These are phyloP conservation scores for Kwoniella mangroviensis DNA, from an alignment of 768 basidiomycete genomes.

Conservation along the genomic window DNA sequence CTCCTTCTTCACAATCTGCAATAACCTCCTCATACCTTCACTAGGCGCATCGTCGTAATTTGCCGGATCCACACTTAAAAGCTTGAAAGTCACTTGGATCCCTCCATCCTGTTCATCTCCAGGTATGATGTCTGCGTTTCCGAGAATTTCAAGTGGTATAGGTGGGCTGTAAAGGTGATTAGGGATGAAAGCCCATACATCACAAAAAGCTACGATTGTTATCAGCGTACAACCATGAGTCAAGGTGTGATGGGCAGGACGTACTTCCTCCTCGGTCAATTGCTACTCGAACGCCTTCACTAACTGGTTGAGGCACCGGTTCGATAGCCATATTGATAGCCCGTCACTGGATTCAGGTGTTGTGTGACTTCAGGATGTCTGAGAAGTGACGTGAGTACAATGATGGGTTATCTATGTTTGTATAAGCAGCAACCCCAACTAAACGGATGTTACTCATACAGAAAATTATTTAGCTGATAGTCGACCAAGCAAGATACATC, in stretches of 20 bases:
- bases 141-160: conserved; percentile 29
- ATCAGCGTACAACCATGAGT: neutral
- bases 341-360: too few relatives aligned
- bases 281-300: conserved; percentile 32
- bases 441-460: neutral
- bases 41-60: conserved; percentile 87
- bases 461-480: neutral
- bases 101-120: conserved; percentile 13
- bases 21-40: conserved; percentile 42
- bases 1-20: conserved; percentile 40
- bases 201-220: conserved; percentile 30
- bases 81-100: conserved; percentile 55
- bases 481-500: neutral
- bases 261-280: conserved; percentile 64
- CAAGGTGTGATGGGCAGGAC: neutral
- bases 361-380: too few relatives aligned
- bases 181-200: conserved; percentile 43
- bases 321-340: conserved; percentile 10
- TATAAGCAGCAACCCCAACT: too few relatives aligned
- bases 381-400: neutral
- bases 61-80: conserved; percentile 81
- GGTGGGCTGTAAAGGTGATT: conserved; percentile 64
- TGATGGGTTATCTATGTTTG: conserved; percentile 1
- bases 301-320: neutral
- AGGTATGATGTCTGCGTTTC: conserved; percentile 39